These are phyloP conservation scores for Claviceps sp. DNA, from an alignment of 2,329 filamentous ascomycete species.

Conservation along the genomic window DNA sequence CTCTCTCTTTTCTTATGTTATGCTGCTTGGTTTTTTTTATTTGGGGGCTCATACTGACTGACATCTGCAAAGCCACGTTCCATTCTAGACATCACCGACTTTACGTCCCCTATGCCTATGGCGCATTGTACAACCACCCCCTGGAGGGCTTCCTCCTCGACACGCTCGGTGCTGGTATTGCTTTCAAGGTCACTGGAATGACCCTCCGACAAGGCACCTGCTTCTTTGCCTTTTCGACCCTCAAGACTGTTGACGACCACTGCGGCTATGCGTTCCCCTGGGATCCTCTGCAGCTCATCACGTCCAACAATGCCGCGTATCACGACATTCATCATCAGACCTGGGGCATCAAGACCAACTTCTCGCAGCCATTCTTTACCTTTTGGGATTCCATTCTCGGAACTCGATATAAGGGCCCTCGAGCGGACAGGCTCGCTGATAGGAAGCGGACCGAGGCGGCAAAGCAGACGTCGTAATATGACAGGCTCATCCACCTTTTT, in stretches of 20 bases:
- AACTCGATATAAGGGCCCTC: conserved; percentile 68
- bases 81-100: conserved; percentile 93
- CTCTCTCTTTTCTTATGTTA: not conserved
- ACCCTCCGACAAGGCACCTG: conserved; percentile 74
- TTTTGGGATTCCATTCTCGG: conserved; percentile 80
- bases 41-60: no score
- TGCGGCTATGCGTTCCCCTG: conserved; percentile 93
- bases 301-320: conserved; percentile 89
- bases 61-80: conserved; percentile 50
- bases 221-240: conserved; percentile 78
- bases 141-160: conserved; percentile 89
- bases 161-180: conserved; percentile 73
- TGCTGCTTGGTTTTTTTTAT: conserved; percentile 7
- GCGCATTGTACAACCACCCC: conserved; percentile 92
- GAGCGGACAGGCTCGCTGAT: conserved; percentile 25
- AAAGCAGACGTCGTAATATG: conserved; percentile 10
- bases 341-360: conserved; percentile 97
- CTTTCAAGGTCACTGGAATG: conserved; percentile 71
- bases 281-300: conserved; percentile 84
- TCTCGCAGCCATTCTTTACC: conserved; percentile 83
- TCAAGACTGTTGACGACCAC: conserved; percentile 97
- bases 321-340: conserved; percentile 98
- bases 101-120: conserved; percentile 95
- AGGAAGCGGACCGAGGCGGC: conserved; percentile 19
- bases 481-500: no score